Base-by-base conservation (phyloP, 768 basidiomycete genomes). In the Lactarius tabidus region DNA sequence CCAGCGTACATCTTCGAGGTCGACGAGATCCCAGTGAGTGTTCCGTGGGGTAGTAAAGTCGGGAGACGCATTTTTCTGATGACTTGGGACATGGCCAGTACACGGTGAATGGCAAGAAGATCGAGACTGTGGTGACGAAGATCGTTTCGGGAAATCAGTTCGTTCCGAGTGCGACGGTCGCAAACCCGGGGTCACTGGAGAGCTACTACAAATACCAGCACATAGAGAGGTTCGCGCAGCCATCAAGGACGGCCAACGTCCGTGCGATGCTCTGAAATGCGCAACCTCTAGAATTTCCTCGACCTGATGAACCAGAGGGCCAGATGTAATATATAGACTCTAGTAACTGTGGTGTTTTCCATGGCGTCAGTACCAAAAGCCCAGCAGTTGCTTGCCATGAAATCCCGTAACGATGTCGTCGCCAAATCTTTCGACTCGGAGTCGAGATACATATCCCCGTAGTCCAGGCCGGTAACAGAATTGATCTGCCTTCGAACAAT, bases 81-180 rank as follows among this genome's bases (percentile, higher is more conserved):
- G n/a, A n/a, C n/a, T n/a, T n/a, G n/a, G n/a, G 18, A 17, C 36
- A 23, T 29, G 4, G 51, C 51, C 62, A 90, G 89, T 89, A 89
- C 67, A 90, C 88, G 0, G 84, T 89, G 10, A 90, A 89, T 57
- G 84, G 84, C 12, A 91, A 90, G 79, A 90, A 89, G 72, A 88
- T 90, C 51, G 89, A 90, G 75, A 89, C 90, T 33, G 88, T 86
- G 2, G 85, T 90, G 57, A 90, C 90, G 73, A 87, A 89, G 70
- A 87, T 90, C 62, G 80, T 90, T 48, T 89, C 87, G n/a, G 88
- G 88, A 1, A 77, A 79, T 14, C 78, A 82, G 63, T 67, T 89
- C 51, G 79, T 83, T 69, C 87, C 88, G 4, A 90, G 88, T 66
- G 88, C 88, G 23, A 90, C 88, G 2, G 87, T 90, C 23, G 86